A percentile compares a stretch with the other conserved stretches of the same genome.
These are phyloP conservation scores for Cystobasidiaceae sp. DNA, from an alignment of 1,284 basidiomycete species.

Conservation along the genomic window DNA sequence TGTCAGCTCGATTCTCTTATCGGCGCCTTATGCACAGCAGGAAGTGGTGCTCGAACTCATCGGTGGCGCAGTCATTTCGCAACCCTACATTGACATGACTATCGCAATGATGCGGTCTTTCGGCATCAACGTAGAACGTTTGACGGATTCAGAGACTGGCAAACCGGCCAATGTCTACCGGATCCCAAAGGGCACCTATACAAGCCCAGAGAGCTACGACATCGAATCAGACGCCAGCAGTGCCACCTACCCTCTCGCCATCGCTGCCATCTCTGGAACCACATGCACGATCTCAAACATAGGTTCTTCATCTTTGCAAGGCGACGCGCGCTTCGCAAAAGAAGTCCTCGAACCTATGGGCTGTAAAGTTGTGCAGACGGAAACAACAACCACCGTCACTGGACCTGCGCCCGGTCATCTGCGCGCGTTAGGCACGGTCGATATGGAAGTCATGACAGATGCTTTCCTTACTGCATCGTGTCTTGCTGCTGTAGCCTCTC, in stretches of 20 bases:
- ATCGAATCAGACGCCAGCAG: slow-evolving; percentile 95
- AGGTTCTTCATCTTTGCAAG: slow-evolving; percentile 83
- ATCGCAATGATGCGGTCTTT: slow-evolving; percentile 97
- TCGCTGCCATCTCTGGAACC: slow-evolving; percentile 93
- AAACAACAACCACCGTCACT: slow-evolving; percentile 81
- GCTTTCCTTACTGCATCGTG: slow-evolving; percentile 94
- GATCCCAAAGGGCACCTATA: slow-evolving; percentile 76
- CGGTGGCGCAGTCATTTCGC: slow-evolving; percentile 91
- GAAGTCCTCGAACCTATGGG: slow-evolving; percentile 94
- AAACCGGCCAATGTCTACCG: slow-evolving; percentile 72
- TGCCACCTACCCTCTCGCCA: slow-evolving; percentile 93
- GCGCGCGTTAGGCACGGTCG: slow-evolving; percentile 76
- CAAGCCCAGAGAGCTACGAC: slow-evolving; percentile 72
- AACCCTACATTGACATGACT: slow-evolving; percentile 99
- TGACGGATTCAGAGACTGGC: slow-evolving; percentile 60
- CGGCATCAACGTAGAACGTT: slow-evolving; percentile 70
- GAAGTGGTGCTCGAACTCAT: slow-evolving; percentile 81
- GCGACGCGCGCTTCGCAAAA: slow-evolving; percentile 90
- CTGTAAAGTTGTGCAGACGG: slow-evolving; percentile 81
- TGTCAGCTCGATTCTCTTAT: slow-evolving; percentile 91
- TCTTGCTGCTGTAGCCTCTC: slow-evolving; percentile 76
- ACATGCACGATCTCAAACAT: slow-evolving; percentile 90
- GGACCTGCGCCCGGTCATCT: slow-evolving; percentile 79
- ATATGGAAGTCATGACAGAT: slow-evolving; percentile 99
- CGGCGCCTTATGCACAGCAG: slow-evolving; percentile 84